These are phyloP conservation scores for Sporothrix luriei DNA, from an alignment of 2,329 filamentous ascomycete genomes.

Conservation along the genomic window DNA sequence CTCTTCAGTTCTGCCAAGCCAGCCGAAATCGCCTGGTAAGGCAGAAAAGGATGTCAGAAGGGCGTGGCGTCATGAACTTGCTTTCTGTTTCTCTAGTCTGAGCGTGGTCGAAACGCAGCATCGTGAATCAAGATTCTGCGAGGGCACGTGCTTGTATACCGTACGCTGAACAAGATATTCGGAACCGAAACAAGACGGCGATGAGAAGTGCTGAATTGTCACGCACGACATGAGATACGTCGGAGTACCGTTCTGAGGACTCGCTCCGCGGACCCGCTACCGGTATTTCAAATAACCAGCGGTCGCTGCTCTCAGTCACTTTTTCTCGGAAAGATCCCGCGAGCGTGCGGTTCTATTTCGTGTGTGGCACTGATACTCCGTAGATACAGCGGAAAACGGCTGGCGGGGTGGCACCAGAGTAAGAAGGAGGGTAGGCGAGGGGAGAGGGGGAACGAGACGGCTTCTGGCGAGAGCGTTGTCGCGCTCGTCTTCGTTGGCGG, in stretches of 20 bases:
- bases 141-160: background rate
- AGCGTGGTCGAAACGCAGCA: background rate
- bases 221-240: no score
- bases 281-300: background rate
- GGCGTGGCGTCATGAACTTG: background rate
- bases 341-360: background rate
- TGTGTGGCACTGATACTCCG: background rate
- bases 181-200: no score
- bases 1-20: background rate
- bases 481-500: no score
- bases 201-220: no score
- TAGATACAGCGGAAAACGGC: background rate
- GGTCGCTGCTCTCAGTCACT: no score
- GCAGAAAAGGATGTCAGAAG: background rate
- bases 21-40: conserved; percentile 19
- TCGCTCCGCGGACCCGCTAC: no score
- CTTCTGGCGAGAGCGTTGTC: background rate
- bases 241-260: no score
- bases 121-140: background rate
- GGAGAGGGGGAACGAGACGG: background rate
- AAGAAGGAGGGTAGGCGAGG: background rate
- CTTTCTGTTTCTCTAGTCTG: background rate
- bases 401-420: background rate
- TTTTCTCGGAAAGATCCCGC: no score
- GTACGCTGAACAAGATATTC: no score